These are phyloP conservation scores for Fagopyrum homotropicum DNA, from an alignment of 148 eudicot genomes.

Conservation along the genomic window DNA sequence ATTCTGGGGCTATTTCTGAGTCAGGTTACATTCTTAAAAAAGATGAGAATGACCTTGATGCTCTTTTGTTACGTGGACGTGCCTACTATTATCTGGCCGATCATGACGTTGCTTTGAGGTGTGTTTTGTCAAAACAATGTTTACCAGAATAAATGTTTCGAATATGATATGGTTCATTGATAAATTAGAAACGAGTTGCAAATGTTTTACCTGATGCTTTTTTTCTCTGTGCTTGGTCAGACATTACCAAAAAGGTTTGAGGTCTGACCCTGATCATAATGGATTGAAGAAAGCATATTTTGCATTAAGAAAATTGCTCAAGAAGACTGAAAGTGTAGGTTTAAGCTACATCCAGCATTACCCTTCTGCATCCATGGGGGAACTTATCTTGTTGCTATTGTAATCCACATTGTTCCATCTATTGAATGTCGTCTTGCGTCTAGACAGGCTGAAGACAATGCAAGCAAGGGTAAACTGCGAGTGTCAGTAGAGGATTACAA, in stretches of 20 bases:
- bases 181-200: neutral
- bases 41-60: conserved; percentile 76
- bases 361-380: neutral
- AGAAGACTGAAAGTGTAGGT: conserved; percentile 83
- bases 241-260: conserved; percentile 95
- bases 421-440: neutral
- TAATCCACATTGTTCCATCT: neutral
- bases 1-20: conserved; percentile 68
- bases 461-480: conserved; percentile 75
- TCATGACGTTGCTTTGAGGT: conserved; percentile 91
- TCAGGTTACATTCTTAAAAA: conserved; percentile 81
- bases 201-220: neutral
- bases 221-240: conserved; percentile 31
- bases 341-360: neutral
- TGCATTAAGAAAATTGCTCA: conserved; percentile 75
- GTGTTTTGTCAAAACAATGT: conserved; percentile 14
- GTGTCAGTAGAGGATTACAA: conserved; percentile 84
- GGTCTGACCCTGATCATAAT: conserved; percentile 84
- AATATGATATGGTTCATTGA: neutral
- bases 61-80: conserved; percentile 75
- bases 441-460: conserved; percentile 73
- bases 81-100: conserved; percentile 93
- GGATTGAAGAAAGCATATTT: conserved; percentile 91
- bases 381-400: neutral
- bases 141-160: neutral